Conservation (phyloP, 2,329 filamentous ascomycete species). For the Cladosporium oxysporum region DNA sequence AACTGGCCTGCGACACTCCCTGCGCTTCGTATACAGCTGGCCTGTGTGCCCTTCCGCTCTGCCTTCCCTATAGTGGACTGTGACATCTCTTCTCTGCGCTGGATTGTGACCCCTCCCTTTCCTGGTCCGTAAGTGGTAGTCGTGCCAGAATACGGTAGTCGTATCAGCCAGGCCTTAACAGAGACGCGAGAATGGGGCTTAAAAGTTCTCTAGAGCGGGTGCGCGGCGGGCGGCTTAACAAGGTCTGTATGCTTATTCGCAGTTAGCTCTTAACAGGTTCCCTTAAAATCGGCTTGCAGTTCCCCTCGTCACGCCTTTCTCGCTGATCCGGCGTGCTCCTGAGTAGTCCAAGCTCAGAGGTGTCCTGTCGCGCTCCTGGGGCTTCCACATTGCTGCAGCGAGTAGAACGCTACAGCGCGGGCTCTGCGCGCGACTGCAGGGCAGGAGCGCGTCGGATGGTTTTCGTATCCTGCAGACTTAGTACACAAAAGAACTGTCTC, state of each 20-base stretch:
- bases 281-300: background rate
- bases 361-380: background rate
- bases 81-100: background rate
- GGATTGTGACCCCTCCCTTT: background rate
- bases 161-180: background rate
- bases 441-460: background rate
- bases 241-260: too few relatives aligned
- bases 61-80: background rate
- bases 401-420: constrained; percentile 9
- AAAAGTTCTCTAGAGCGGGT: too few relatives aligned
- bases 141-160: background rate
- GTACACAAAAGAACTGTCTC: too few relatives aligned
- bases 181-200: background rate
- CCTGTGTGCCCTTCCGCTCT: background rate
- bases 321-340: background rate
- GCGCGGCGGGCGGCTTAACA: too few relatives aligned
- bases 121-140: background rate
- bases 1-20: background rate
- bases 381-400: constrained; percentile 1
- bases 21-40: background rate
- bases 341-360: background rate
- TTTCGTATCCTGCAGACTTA: constrained; percentile 1
- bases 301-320: background rate
- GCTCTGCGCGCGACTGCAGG: background rate
- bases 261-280: too few relatives aligned